phyloP scores from a whole-genome alignment of 2,329 filamentous ascomycete species.

The Colletotrichum sp. region DNA sequence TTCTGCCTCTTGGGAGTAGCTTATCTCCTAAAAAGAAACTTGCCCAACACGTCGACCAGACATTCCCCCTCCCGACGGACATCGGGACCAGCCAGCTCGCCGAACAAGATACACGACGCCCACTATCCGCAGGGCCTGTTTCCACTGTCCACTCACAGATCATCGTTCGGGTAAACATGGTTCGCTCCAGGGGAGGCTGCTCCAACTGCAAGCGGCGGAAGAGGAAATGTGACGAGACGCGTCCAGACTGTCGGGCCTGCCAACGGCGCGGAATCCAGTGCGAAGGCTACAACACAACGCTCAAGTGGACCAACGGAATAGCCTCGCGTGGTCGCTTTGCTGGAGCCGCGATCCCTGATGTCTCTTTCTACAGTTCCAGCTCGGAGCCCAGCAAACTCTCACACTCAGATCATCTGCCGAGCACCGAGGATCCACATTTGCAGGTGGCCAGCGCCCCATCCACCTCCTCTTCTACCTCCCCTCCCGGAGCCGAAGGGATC shows the following conservation, averaged over 20 bases:
- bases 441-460: neutral
- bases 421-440: neutral
- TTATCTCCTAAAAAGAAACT: neutral
- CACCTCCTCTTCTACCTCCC: neutral
- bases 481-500: neutral
- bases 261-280: slow-evolving; percentile 13
- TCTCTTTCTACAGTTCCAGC: neutral
- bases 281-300: slow-evolving; percentile 17
- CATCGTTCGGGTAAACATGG: neutral
- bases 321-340: slow-evolving; percentile 18
- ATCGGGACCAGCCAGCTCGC: neutral
- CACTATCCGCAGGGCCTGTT: neutral
- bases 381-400: neutral
- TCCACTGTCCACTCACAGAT: neutral
- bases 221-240: slow-evolving; percentile 24
- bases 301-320: slow-evolving; percentile 22
- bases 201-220: slow-evolving; percentile 22
- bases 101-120: neutral
- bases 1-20: neutral
- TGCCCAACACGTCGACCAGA: neutral
- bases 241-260: slow-evolving; percentile 21
- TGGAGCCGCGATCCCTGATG: slow-evolving; percentile 7
- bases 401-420: neutral
- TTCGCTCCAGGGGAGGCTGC: slow-evolving; percentile 20
- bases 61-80: neutral